Evolutionary conservation across 2,329 filamentous ascomycete species (phyloP), one percentile per base, ranked within the genome.

Genomic region (Septoria petroselini): DNA sequence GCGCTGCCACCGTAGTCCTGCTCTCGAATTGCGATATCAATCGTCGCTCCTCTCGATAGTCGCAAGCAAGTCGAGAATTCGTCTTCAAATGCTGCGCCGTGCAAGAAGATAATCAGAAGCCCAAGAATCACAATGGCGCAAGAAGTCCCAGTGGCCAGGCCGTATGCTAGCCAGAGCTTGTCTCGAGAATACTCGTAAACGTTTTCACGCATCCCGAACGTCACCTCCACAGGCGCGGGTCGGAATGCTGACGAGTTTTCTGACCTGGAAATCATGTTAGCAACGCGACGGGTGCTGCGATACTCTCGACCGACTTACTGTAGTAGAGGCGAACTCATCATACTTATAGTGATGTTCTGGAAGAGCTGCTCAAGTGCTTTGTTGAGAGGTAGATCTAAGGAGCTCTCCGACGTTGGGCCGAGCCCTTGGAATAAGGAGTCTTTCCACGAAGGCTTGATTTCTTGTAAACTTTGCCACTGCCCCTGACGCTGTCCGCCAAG

Each of bases 41-140:
- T 14, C 2, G 29, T 11, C 15, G 39, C 47, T 9, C 30, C 27
- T 19, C 41, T 37, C 0, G 27, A 18, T 1, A 30, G 14, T 17
- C 57, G 15, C 3, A 57, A 14, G 4, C 57, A 44, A 3, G 53
- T 60, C 3, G 58, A 58, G 49, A 60, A 57, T 1, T 51, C 37
- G 21, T 54, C 44, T 14, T 41, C 48, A 25, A 46, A 58, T 7
- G 48, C 41, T 2, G 49, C 48, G 6, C 51, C 50, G 27, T 50
- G 58, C 7, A 7, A 7, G 11, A 25, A 30, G 17, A 56, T 54
- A 0, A 29, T 25, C 11, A 48, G 4, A 30, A 48, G 41, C 4
- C 55, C 55, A 6, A 48, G 19, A 3, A 47, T 27, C 11, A 49
- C 40, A 3, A 41, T 48, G 4, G 56, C 14, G 2, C 50, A 9